Conservation (phyloP, 768 basidiomycete genomes). For the Mycena vitilis region DNA sequence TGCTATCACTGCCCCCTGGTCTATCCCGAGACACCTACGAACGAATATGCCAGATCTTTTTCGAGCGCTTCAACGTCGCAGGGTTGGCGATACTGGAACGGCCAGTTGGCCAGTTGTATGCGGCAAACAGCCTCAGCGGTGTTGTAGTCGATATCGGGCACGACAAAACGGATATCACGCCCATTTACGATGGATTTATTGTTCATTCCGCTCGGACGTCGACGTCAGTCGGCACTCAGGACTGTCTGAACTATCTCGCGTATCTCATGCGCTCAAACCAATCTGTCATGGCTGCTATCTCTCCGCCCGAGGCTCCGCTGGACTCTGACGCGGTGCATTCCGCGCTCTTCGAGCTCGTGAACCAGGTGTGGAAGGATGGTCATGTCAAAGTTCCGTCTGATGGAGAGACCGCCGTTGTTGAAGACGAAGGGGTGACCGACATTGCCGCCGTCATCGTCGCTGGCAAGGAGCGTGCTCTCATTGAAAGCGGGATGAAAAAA, state of each 20-base stretch:
- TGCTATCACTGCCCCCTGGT: conserved; percentile 75
- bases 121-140: conserved; percentile 76
- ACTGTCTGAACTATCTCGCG: conserved; percentile 83
- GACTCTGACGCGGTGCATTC: conserved; percentile 60
- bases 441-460: conserved; percentile 92
- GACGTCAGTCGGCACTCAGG: conserved; percentile 73
- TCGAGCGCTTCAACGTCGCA: conserved; percentile 92
- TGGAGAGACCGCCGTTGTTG: conserved; percentile 72
- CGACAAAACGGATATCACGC: conserved; percentile 80
- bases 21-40: conserved; percentile 78
- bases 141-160: conserved; percentile 86
- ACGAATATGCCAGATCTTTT: conserved; percentile 84
- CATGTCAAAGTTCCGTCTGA: conserved; percentile 80
- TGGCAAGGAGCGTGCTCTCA: conserved; percentile 91
- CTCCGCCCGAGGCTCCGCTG: conserved; percentile 62
- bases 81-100: conserved; percentile 85
- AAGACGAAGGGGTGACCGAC: conserved; percentile 90
- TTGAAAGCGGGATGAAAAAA: conserved; percentile 87
- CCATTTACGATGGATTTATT: conserved; percentile 80
- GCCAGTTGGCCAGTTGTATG: conserved; percentile 86
- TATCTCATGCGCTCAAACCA: conserved; percentile 78
- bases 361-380: conserved; percentile 71
- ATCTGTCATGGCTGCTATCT: conserved; percentile 67
- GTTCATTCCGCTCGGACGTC: conserved; percentile 63
- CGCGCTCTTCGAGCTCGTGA: conserved; percentile 72